Evolutionary conservation across 2,329 filamentous ascomycete species (phyloP).

Genomic region (Penicillium sp.): DNA sequence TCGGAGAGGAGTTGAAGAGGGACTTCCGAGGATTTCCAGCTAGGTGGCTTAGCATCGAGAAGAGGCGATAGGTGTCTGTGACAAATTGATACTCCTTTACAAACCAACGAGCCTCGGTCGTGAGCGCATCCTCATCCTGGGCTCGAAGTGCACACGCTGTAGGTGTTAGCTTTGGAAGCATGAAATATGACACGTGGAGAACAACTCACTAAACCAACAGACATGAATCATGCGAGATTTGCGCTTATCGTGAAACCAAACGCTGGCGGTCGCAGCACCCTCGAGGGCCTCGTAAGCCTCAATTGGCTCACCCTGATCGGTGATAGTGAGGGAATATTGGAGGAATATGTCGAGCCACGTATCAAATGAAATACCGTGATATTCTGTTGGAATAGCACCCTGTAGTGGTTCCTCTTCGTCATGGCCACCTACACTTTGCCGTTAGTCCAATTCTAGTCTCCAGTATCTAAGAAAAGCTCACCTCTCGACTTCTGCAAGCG

Average conservation of each 20-base stretch:
- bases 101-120: conserved; percentile 78
- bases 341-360: conserved; percentile 91
- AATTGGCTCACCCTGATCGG: conserved; percentile 68
- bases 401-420: conserved; percentile 36
- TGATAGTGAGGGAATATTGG: conserved; percentile 80
- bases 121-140: conserved; percentile 77
- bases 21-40: conserved; percentile 67
- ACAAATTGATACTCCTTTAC: conserved; percentile 81
- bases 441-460: conserved; percentile 22
- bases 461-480: conserved; percentile 22
- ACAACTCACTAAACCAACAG: conserved; percentile 71
- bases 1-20: conserved; percentile 77
- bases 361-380: conserved; percentile 79
- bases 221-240: conserved; percentile 76
- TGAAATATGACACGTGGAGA: neutral
- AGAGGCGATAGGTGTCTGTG: conserved; percentile 83
- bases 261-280: conserved; percentile 76
- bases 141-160: conserved; percentile 80
- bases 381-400: conserved; percentile 58
- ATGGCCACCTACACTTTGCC: conserved; percentile 22
- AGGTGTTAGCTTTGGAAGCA: conserved; percentile 18
- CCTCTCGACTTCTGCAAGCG: conserved; percentile 52
- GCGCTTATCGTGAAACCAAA: conserved; percentile 75
- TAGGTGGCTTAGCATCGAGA: conserved; percentile 76
- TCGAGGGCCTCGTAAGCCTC: conserved; percentile 82